These are phyloP conservation scores for Themeda triandra DNA, from an alignment of 176 grass and related monocot genomes.

Conservation along the genomic window DNA sequence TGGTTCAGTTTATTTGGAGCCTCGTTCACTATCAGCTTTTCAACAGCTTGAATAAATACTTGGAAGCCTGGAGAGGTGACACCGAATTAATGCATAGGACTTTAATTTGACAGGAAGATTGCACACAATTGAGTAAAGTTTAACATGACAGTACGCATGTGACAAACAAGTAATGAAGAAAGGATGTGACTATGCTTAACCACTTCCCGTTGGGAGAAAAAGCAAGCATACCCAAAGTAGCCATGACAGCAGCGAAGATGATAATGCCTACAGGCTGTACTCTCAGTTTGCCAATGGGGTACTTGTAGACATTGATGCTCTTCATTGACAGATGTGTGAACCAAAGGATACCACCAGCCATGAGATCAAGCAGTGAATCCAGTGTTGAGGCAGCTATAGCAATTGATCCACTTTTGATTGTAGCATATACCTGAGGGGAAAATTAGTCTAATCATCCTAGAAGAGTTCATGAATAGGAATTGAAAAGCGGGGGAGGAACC, in stretches of 20 bases:
- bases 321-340: slow-evolving; percentile 98
- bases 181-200: not conserved
- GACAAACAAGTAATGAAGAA: not conserved
- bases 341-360: slow-evolving; percentile 97
- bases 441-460: slow-evolving; percentile 2
- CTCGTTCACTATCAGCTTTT: slow-evolving; percentile 66
- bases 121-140: not conserved
- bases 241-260: slow-evolving; percentile 88
- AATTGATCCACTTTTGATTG: slow-evolving; percentile 89
- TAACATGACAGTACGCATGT: not conserved
- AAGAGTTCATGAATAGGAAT: not conserved
- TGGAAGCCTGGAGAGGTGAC: slow-evolving; percentile 65
- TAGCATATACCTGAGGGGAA: slow-evolving; percentile 69
- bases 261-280: slow-evolving; percentile 94
- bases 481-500: not conserved
- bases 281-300: slow-evolving; percentile 90
- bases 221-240: slow-evolving; percentile 77
- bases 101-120: not conserved
- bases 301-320: slow-evolving; percentile 83
- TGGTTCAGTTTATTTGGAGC: slow-evolving; percentile 54
- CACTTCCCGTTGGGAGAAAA: not conserved
- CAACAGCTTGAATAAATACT: slow-evolving; percentile 80
- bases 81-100: not conserved
- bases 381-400: slow-evolving; percentile 96
- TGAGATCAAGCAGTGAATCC: slow-evolving; percentile 88